phyloP scores from a whole-genome alignment of 352 stramenopile species.

The Blastocystis sp. region DNA sequence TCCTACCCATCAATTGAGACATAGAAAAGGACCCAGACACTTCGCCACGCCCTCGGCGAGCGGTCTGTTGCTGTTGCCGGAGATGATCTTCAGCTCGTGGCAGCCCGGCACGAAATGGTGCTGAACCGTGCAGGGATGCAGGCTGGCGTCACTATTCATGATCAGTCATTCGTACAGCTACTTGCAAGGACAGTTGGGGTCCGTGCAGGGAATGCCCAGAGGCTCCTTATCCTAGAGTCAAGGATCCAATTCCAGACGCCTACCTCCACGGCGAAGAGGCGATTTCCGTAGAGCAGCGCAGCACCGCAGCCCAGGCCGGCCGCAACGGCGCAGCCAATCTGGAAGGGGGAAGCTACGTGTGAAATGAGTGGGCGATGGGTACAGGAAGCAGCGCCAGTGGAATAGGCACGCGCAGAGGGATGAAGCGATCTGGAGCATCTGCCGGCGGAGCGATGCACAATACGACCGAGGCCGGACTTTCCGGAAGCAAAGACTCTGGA shows the following conservation, averaged over 20 bases:
- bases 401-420: slow-evolving; percentile 44
- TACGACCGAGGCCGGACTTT: not conserved
- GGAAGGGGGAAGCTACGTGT: slow-evolving; percentile 50
- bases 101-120: slow-evolving; percentile 86
- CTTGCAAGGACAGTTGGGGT: slow-evolving; percentile 50
- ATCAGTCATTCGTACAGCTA: not conserved
- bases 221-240: slow-evolving; percentile 31
- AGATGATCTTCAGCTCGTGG: slow-evolving; percentile 87
- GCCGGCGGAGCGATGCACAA: not conserved
- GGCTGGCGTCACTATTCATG: slow-evolving; percentile 43
- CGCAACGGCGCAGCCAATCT: slow-evolving; percentile 51
- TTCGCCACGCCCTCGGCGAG: slow-evolving; percentile 84
- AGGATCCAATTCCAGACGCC: not conserved
- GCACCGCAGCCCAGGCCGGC: slow-evolving; percentile 53
- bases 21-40: slow-evolving; percentile 72
- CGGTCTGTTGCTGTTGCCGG: slow-evolving; percentile 83
- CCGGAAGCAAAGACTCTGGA: slow-evolving; percentile 34
- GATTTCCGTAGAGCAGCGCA: slow-evolving; percentile 50
- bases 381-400: slow-evolving; percentile 8
- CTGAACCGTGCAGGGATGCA: slow-evolving; percentile 82
- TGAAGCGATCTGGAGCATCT: not conserved
- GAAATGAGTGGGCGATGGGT: not conserved
- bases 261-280: slow-evolving; percentile 50
- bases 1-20: slow-evolving; percentile 70
- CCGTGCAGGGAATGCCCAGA: slow-evolving; percentile 12